phyloP scores from a whole-genome alignment of 352 stramenopile species.

The Phytophthora melonis region DNA sequence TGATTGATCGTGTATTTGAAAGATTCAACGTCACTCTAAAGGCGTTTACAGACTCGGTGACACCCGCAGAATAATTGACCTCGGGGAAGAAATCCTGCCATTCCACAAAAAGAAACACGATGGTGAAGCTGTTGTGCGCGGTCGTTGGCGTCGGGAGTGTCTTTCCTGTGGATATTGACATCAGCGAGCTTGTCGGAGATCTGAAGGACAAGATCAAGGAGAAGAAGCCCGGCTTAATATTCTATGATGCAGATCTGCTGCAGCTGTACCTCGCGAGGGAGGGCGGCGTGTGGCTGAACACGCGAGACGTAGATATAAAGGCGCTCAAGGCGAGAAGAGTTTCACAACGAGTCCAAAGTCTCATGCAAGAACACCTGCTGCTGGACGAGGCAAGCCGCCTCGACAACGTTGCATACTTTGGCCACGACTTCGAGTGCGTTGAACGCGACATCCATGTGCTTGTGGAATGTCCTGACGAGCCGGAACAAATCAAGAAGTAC shows the following conservation, averaged over 20 bases:
- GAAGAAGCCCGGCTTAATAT: constrained; percentile 19
- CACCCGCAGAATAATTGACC: no score
- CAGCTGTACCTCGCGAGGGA: constrained; percentile 41
- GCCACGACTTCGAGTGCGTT: constrained; percentile 21
- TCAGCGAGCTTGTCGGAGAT: constrained; percentile 3
- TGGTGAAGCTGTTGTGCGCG: constrained; percentile 37
- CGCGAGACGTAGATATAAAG: constrained; percentile 2
- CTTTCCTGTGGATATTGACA: background rate
- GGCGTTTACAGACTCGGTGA: no score
- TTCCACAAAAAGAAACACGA: constrained; percentile 25
- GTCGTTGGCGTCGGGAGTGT: constrained; percentile 31
- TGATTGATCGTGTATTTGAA: no score
- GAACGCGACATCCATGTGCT: constrained; percentile 17
- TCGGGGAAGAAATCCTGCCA: constrained; percentile 12
- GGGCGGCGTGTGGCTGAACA: constrained; percentile 31
- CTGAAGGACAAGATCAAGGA: constrained; percentile 49
- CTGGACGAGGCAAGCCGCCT: constrained; percentile 18
- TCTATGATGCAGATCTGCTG: constrained; percentile 27
- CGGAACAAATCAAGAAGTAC: no score
- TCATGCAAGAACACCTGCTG: constrained; percentile 24
- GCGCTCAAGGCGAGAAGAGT: constrained; percentile 16
- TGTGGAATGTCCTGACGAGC: no score
- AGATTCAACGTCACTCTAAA: no score
- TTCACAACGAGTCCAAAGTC: constrained; percentile 33
- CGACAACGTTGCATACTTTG: constrained; percentile 28